Evolutionary conservation across 257 asterid species (phyloP), one percentile per base, ranked within the genome.

Genomic region (Scutellaria galericulata): DNA sequence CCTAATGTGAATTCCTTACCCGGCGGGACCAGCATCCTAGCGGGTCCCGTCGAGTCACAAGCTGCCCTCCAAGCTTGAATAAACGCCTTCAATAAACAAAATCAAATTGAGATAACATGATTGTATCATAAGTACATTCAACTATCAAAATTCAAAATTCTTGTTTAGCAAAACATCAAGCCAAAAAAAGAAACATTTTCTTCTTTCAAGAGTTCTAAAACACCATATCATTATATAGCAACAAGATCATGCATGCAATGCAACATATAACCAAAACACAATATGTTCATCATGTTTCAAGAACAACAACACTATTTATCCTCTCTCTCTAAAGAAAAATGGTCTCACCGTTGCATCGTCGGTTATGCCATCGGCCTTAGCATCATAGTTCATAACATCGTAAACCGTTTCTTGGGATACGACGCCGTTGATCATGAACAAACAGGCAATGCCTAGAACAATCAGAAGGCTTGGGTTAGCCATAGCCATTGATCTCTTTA

Each of bases 1-100:
- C 90, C 86, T 27, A 73, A 67, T 48, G 76, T 12, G 69, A 88
- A 59, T 46, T 45, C 7, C 20, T 53, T 73, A 1, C 91, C 93
- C 0, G 44, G 13, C 0, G 94, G 92, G 47, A 88, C 72, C 8
- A 84, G 5, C 45, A 90, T 51, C 53, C 54, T 85, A 2, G 89
- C 84, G 7, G 87, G 24, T 1, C 71, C 75, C 0, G 42, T 0
- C 6, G 85, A 50, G 24, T 78, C 66, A 67, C 96, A 90, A 10
- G 91, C 95, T 3, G 85, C 83, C 48, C 63, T 78, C 85, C 90
- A 88, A 7, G 96, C 86, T 60, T 58, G 11, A 3, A 86, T 86
- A 22, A 90, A 61, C 3, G 87, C 81, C 93, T 89, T 31, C 37
- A 31, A 31, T 4, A 31, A 31, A 31, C 37, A 31, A 31, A 31